phyloP scores from a whole-genome alignment of 257 asterid species.

The Solanum tarijense region DNA sequence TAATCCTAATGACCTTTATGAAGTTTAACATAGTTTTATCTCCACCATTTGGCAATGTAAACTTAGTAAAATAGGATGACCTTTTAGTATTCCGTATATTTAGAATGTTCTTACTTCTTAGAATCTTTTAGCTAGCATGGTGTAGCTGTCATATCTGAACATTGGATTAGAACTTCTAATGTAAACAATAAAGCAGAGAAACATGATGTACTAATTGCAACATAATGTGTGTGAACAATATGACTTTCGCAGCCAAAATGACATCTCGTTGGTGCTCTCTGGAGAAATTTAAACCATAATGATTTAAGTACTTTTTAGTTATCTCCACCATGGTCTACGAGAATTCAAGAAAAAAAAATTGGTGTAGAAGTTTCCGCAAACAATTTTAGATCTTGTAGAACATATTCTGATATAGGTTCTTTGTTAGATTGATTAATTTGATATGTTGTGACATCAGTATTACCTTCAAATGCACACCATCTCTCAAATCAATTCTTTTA shows the following conservation, averaged over 20 bases:
- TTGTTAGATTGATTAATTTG: neutral
- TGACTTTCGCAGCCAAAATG: neutral
- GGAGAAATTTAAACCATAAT: neutral
- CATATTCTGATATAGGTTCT: neutral
- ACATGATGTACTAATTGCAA: neutral
- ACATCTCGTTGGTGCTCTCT: neutral
- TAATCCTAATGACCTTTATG: no score
- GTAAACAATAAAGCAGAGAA: neutral
- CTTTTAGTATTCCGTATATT: no score
- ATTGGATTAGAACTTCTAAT: neutral
- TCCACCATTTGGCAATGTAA: no score
- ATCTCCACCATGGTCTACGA: neutral
- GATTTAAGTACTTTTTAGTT: neutral
- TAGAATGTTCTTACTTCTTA: no score
- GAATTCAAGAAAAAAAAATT: neutral
- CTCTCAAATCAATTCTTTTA: neutral
- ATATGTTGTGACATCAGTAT: neutral
- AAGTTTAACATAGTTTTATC: no score
- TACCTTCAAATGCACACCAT: neutral
- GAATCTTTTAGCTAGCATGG: neutral
- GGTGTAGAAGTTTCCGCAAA: neutral
- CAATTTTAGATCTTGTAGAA: neutral
- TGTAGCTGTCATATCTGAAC: neutral
- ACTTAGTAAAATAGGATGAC: no score
- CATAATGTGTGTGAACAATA: neutral